phyloP scores from a whole-genome alignment of 75 land plant species.

The Azolla pinnata region DNA sequence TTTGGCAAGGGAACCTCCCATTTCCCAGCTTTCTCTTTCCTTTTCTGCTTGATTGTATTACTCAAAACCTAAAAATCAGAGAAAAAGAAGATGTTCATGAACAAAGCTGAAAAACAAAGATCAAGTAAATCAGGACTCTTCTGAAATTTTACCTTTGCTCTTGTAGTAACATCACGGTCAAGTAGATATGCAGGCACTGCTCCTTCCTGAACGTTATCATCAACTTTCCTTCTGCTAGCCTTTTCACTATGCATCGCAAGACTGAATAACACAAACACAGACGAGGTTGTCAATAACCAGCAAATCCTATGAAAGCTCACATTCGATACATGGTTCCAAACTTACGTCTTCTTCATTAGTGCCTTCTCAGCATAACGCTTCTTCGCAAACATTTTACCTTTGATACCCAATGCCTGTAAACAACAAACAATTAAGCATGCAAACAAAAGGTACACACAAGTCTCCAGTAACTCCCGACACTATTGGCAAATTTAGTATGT shows the following conservation, averaged over 20 bases:
- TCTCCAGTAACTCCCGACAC: no score
- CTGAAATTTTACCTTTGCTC: slow-evolving; percentile 55
- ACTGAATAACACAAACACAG: slow-evolving; percentile 30
- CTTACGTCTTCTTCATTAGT: slow-evolving; percentile 97
- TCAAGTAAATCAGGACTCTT: no score
- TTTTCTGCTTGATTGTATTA: slow-evolving; percentile 94
- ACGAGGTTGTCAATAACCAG: no score
- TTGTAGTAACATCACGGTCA: slow-evolving; percentile 91
- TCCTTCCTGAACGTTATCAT: slow-evolving; percentile 87
- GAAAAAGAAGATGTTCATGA: no score
- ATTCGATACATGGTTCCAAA: neutral
- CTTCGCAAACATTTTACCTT: slow-evolving; percentile 95
- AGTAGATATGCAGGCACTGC: slow-evolving; percentile 89
- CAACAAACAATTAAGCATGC: neutral
- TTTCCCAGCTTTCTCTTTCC: slow-evolving; percentile 98
- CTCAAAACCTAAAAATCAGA: slow-evolving; percentile 69
- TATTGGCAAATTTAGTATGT: no score
- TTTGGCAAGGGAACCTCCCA: slow-evolving; percentile 98
- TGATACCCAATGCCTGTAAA: slow-evolving; percentile 80
- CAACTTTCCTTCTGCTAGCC: slow-evolving; percentile 74
- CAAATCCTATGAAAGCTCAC: no score
- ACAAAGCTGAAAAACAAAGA: no score
- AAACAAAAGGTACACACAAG: neutral
- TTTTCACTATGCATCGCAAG: slow-evolving; percentile 92
- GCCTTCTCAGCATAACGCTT: slow-evolving; percentile 91